A percentile compares a stretch with the other conserved stretches of the same genome.
Evolutionary conservation across 345 rosid species (phyloP).

Genomic region (Cardamine resedifolia): DNA sequence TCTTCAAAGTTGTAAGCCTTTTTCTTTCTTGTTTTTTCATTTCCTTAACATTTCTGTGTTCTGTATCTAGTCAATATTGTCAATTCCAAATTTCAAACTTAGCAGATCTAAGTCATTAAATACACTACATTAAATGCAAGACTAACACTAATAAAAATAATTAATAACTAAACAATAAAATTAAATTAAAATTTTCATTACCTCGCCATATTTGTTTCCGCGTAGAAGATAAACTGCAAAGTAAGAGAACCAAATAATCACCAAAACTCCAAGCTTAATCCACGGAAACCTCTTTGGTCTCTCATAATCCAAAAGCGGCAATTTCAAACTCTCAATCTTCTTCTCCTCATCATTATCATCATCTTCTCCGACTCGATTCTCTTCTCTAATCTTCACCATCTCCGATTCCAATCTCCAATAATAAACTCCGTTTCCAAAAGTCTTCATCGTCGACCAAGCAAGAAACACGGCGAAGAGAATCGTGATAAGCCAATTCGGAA

Average conservation of each 20-base stretch:
- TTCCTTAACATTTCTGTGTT: background rate
- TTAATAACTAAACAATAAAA: background rate
- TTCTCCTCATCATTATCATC: conserved; percentile 22
- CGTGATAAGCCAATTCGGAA: conserved; percentile 86
- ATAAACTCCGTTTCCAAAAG: conserved; percentile 57
- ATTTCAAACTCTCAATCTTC: conserved; percentile 21
- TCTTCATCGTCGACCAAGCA: conserved; percentile 78
- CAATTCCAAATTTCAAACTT: conserved; percentile 8
- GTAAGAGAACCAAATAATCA: conserved; percentile 73
- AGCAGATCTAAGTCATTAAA: conserved; percentile 1
- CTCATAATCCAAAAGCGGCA: conserved; percentile 47
- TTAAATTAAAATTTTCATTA: conserved; percentile 12
- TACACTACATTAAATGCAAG: background rate
- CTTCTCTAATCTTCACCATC: conserved; percentile 30
- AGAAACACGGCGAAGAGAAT: conserved; percentile 64
- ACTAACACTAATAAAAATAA: background rate
- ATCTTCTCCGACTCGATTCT: conserved; percentile 9
- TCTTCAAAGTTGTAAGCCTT: background rate
- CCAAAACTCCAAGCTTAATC: conserved; percentile 63
- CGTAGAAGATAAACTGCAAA: conserved; percentile 63
- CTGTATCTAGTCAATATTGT: conserved; percentile 3
- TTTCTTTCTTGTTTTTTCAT: background rate
- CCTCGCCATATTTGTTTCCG: conserved; percentile 71
- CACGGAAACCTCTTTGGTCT: conserved; percentile 53
- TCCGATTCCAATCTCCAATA: conserved; percentile 71